phyloP scores from a whole-genome alignment of 257 asterid genomes.

The Solanum ossicruentum region DNA sequence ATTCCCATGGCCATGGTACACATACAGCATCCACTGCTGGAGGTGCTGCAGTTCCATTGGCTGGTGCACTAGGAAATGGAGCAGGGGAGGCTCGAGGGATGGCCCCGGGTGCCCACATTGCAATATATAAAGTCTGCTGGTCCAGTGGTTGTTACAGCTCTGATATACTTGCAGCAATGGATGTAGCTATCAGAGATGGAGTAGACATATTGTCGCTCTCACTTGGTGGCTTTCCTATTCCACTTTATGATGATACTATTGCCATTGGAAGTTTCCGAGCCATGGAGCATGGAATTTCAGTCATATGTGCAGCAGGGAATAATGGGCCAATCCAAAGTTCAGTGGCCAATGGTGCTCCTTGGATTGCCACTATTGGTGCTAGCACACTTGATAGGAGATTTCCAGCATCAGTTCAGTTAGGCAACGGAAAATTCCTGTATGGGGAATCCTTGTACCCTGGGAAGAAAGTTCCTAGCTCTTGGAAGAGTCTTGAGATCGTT shows the following conservation, averaged over 20 bases:
- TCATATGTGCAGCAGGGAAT: conserved; percentile 86
- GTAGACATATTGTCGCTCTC: conserved; percentile 81
- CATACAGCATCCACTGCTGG: conserved; percentile 85
- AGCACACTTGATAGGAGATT: conserved; percentile 73
- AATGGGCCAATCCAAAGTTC: conserved; percentile 71
- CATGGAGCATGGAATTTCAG: conserved; percentile 75
- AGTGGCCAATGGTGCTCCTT: conserved; percentile 83
- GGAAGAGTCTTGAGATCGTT: conserved; percentile 49
- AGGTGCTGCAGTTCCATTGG: conserved; percentile 42
- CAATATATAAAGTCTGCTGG: conserved; percentile 82
- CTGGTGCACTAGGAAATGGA: conserved; percentile 49
- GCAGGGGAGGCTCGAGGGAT: conserved; percentile 78
- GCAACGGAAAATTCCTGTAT: conserved; percentile 43
- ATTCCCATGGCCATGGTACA: conserved; percentile 79
- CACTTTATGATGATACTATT: conserved; percentile 69
- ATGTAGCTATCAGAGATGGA: conserved; percentile 64
- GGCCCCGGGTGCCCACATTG: conserved; percentile 74
- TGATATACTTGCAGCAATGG: conserved; percentile 89
- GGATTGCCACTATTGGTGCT: conserved; percentile 84
- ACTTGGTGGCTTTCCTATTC: conserved; percentile 73
- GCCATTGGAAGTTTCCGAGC: conserved; percentile 92
- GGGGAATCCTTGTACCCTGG: conserved; percentile 90
- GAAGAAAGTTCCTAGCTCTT: conserved; percentile 19
- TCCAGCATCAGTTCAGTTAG: conserved; percentile 60
- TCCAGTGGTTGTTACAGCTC: conserved; percentile 86